These are phyloP conservation scores for Adansonia rubrostipa DNA, from an alignment of 441 rosid species.

Conservation along the genomic window DNA sequence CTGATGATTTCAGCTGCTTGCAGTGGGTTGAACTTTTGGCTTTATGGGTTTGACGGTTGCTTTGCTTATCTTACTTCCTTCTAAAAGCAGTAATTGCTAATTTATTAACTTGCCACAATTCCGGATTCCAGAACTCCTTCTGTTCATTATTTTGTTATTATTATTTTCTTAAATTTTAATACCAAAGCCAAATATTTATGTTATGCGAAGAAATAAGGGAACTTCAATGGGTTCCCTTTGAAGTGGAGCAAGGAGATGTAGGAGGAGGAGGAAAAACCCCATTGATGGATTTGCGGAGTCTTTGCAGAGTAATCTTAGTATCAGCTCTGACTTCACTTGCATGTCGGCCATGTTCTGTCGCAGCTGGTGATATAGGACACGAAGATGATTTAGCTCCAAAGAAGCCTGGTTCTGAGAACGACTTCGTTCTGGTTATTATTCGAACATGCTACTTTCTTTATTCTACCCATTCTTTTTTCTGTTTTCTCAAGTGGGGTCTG, in stretches of 20 bases:
- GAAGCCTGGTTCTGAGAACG: conserved; percentile 97
- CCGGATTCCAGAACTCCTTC: no score
- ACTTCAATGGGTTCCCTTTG: conserved; percentile 20
- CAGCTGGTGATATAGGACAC: conserved; percentile 89
- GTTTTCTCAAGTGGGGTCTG: conserved; percentile 33
- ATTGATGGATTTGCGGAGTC: conserved; percentile 59
- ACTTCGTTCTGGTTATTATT: conserved; percentile 76
- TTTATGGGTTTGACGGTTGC: neutral
- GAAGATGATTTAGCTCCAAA: conserved; percentile 87
- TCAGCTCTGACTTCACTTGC: conserved; percentile 52
- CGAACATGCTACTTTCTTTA: conserved; percentile 28
- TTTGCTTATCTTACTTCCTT: neutral
- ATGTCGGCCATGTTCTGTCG: conserved; percentile 47
- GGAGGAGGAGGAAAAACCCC: conserved; percentile 13
- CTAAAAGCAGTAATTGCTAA: neutral
- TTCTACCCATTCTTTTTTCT: conserved; percentile 34
- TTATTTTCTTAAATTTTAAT: neutral
- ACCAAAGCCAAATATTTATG: conserved; percentile 17
- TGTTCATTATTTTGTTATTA: neutral
- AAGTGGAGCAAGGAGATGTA: neutral
- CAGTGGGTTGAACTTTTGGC: neutral
- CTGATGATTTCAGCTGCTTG: neutral
- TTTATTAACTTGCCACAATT: neutral
- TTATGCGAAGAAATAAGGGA: conserved; percentile 40
- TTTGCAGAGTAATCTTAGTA: conserved; percentile 38